Evolutionary conservation across 2,329 filamentous ascomycete genomes (phyloP).

Genomic region (Phoma herbarum): DNA sequence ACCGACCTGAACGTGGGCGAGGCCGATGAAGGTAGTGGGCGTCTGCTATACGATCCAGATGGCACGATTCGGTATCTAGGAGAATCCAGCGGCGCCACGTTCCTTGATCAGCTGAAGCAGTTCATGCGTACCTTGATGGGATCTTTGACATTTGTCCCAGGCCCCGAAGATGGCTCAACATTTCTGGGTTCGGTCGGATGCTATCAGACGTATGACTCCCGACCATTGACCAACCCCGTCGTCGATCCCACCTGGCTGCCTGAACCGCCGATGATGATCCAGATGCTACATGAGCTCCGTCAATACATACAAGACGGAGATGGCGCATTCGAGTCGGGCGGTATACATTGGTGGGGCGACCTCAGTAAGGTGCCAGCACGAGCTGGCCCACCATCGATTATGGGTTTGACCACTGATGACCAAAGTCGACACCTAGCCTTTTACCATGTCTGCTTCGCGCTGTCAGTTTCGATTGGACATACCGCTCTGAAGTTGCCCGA

Average conservation of each 20-base stretch:
- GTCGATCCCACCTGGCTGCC: slow-evolving; percentile 42
- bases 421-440: slow-evolving; percentile 34
- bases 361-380: slow-evolving; percentile 26
- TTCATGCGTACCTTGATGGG: slow-evolving; percentile 37
- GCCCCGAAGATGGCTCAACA: slow-evolving; percentile 28
- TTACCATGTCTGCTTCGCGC: slow-evolving; percentile 38
- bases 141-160: slow-evolving; percentile 28
- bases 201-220: slow-evolving; percentile 43
- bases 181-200: slow-evolving; percentile 35
- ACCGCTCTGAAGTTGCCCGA: slow-evolving; percentile 23
- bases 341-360: slow-evolving; percentile 41
- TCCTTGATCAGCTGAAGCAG: slow-evolving; percentile 37
- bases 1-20: slow-evolving; percentile 22
- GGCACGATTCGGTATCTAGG: slow-evolving; percentile 33
- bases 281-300: slow-evolving; percentile 35
- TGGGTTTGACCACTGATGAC: slow-evolving; percentile 30
- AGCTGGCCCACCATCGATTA: slow-evolving; percentile 24
- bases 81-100: slow-evolving; percentile 39
- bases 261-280: slow-evolving; percentile 27
- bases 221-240: slow-evolving; percentile 35
- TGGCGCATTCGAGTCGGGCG: slow-evolving; percentile 33
- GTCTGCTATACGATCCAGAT: slow-evolving; percentile 32
- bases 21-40: slow-evolving; percentile 24
- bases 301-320: slow-evolving; percentile 39
- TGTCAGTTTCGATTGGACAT: slow-evolving; percentile 32